Conservation (phyloP, 257 asterid genomes). For the Sherardia arvensis region DNA sequence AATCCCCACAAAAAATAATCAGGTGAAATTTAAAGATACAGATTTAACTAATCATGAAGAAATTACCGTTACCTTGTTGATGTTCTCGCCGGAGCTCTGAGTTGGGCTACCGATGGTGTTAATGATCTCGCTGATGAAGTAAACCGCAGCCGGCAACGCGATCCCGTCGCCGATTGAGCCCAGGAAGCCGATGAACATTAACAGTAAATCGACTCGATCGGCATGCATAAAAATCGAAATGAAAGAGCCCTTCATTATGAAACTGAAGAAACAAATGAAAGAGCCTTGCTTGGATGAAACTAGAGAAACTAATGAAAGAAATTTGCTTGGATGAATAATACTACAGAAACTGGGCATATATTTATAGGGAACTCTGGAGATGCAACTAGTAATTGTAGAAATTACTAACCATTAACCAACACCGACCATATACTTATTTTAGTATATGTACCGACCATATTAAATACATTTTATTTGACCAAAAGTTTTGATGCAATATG, state of each 20-base stretch:
- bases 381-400: too few species aligned
- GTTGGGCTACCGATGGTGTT: constrained; percentile 42
- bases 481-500: too few species aligned
- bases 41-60: background rate
- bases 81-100: constrained; percentile 18
- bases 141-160: constrained; percentile 50
- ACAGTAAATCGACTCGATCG: constrained; percentile 33
- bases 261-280: too few species aligned
- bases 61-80: constrained; percentile 40
- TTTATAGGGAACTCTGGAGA: too few species aligned
- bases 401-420: too few species aligned
- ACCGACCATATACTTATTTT: too few species aligned
- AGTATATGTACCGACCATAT: too few species aligned
- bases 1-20: background rate
- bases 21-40: background rate
- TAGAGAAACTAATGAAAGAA: too few species aligned
- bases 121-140: constrained; percentile 49
- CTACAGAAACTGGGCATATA: too few species aligned
- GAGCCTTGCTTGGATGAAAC: too few species aligned
- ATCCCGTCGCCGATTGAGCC: constrained; percentile 65
- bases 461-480: too few species aligned
- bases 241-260: constrained; percentile 21
- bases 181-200: constrained; percentile 59
- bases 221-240: constrained; percentile 64
- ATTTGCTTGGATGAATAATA: too few species aligned